phyloP scores from a whole-genome alignment of 306 rosid genomes.

The Cicer pinnatifidum region DNA sequence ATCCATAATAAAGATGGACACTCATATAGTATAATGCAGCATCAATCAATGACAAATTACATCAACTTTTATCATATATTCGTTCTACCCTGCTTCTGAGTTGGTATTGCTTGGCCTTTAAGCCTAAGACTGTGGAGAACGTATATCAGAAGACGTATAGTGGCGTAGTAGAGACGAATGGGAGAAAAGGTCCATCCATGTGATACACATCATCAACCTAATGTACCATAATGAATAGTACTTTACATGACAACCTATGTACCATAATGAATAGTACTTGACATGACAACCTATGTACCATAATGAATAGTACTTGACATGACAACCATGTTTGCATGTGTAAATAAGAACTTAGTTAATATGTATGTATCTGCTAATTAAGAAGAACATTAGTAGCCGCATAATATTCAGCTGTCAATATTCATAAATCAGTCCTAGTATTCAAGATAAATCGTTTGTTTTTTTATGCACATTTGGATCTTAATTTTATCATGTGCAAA shows the following conservation, averaged over 20 bases:
- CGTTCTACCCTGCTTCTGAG: constrained; percentile 26
- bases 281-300: not conserved
- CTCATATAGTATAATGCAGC: constrained; percentile 21
- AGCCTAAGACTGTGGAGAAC: constrained; percentile 49
- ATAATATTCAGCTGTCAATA: not conserved
- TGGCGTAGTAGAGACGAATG: constrained; percentile 41
- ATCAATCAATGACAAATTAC: constrained; percentile 16
- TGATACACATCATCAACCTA: constrained; percentile 25
- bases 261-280: too few species aligned
- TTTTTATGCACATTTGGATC: not conserved
- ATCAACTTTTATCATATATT: not conserved
- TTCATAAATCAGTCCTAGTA: constrained; percentile 4
- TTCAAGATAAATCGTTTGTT: not conserved
- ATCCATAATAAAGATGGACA: constrained; percentile 35
- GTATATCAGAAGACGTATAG: constrained; percentile 41
- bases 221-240: constrained; percentile 1
- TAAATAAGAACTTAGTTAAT: not conserved
- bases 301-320: not conserved
- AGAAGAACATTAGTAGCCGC: not conserved
- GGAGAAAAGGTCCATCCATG: constrained; percentile 37
- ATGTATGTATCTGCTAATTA: not conserved
- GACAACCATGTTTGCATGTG: constrained; percentile 1
- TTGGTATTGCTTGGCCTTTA: constrained; percentile 58
- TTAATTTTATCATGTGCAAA: not conserved
- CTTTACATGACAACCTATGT: too few species aligned